A percentile compares a stretch with the other conserved stretches of the same genome.
Conservation (phyloP, 1,284 basidiomycete genomes). For the Phellopilus nigrolimitatus region DNA sequence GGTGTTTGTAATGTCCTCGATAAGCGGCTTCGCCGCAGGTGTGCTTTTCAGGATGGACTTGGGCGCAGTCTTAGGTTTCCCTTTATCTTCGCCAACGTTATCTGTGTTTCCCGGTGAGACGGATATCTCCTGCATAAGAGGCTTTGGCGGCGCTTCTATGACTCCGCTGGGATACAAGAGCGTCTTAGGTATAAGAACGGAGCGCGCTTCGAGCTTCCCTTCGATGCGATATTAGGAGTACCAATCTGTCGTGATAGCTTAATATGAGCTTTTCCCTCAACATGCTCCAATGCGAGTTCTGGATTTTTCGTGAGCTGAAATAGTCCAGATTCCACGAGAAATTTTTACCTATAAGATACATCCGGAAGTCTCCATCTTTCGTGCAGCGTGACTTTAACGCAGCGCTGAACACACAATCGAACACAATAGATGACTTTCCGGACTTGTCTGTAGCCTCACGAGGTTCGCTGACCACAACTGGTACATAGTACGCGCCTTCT, state of each 20-base stretch:
- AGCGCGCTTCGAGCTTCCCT: conserved; percentile 59
- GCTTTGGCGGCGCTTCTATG: conserved; percentile 26
- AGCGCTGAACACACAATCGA: conserved; percentile 63
- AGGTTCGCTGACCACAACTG: conserved; percentile 65
- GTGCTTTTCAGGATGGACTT: conserved; percentile 45
- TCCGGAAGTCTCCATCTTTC: conserved; percentile 58
- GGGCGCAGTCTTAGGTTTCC: conserved; percentile 8
- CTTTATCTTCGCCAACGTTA: not conserved
- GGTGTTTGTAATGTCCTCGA: conserved; percentile 12
- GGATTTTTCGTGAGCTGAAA: not conserved
- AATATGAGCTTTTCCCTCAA: conserved; percentile 53
- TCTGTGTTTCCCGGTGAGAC: not conserved
- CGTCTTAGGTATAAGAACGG: conserved; percentile 45
- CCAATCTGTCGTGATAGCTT: conserved; percentile 58
- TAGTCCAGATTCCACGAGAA: conserved; percentile 13
- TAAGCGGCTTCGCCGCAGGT: conserved; percentile 12
- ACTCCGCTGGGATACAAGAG: conserved; percentile 25
- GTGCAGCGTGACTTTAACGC: conserved; percentile 52
- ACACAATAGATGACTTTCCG: conserved; percentile 61
- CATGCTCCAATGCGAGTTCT: conserved; percentile 65
- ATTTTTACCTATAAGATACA: conserved; percentile 67
- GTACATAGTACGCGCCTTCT: conserved; percentile 51
- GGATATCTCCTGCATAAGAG: conserved; percentile 23
- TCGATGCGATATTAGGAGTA: conserved; percentile 65
- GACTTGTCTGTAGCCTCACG: conserved; percentile 67